Conservation (phyloP, 1,139 yeast genomes). For the Lodderomyces theae region DNA sequence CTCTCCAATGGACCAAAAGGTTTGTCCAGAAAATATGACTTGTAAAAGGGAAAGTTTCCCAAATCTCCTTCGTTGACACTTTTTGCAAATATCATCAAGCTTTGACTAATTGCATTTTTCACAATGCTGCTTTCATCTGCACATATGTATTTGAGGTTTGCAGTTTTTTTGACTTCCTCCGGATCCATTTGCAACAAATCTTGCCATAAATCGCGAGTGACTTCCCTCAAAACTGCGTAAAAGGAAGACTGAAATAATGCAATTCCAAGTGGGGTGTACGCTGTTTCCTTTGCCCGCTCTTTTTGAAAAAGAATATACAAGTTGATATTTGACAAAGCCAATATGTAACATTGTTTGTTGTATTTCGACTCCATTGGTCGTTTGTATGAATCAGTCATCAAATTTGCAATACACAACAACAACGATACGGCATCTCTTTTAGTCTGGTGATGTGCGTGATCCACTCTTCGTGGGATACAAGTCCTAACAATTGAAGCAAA, state of each 20-base stretch:
- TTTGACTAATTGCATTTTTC: constrained; percentile 39
- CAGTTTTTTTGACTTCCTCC: constrained; percentile 23
- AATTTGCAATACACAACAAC: constrained; percentile 18
- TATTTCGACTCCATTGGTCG: constrained; percentile 4
- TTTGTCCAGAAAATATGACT: constrained; percentile 26
- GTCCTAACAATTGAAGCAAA: constrained; percentile 41
- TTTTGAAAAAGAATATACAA: constrained; percentile 26
- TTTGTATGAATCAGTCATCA: constrained; percentile 1
- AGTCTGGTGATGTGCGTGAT: constrained; percentile 28
- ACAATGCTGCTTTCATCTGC: constrained; percentile 35
- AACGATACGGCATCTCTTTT: constrained; percentile 43
- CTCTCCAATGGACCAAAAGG: constrained; percentile 21
- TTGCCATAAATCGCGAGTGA: constrained; percentile 24
- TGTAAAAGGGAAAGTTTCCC: constrained; percentile 24
- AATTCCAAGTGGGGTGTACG: constrained; percentile 46
- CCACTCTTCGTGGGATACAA: constrained; percentile 46
- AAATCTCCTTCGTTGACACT: constrained; percentile 28
- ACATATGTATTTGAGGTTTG: constrained; percentile 37
- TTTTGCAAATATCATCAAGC: constrained; percentile 40
- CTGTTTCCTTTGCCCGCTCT: constrained; percentile 31
- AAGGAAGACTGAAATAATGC: constrained; percentile 49
- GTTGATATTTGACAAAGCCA: constrained; percentile 30
- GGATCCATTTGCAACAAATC: constrained; percentile 20
- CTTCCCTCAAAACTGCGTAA: constrained; percentile 24
- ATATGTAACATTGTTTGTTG: constrained; percentile 24